These are phyloP conservation scores for Myriangium duriaei DNA, from an alignment of 2,329 filamentous ascomycete genomes.

Conservation along the genomic window DNA sequence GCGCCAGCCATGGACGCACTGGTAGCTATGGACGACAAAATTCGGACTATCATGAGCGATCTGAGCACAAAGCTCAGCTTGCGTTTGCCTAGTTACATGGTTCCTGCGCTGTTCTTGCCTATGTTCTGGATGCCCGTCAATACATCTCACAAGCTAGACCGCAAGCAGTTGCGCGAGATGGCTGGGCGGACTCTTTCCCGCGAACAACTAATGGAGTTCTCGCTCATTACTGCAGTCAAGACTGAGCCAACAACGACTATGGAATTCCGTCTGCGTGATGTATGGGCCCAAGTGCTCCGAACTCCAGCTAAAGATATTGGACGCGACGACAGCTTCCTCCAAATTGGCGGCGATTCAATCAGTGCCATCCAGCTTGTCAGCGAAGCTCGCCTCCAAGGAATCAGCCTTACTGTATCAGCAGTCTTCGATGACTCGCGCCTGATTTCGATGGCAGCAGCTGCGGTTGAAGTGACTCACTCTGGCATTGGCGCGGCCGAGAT, in stretches of 20 bases:
- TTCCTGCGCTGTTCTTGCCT: background rate
- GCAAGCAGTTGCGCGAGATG: slow-evolving; percentile 8
- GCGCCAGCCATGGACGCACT: slow-evolving; percentile 3
- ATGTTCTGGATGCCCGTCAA: slow-evolving; percentile 13
- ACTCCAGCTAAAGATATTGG: slow-evolving; percentile 38
- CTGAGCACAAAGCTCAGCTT: background rate
- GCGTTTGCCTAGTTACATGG: slow-evolving; percentile 23
- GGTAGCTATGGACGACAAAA: background rate
- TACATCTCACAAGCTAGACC: slow-evolving; percentile 22
- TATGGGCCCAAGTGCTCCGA: slow-evolving; percentile 39
- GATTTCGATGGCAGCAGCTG: background rate
- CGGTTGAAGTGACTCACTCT: slow-evolving; percentile 13
- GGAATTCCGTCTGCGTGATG: slow-evolving; percentile 30
- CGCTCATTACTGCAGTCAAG: slow-evolving; percentile 5
- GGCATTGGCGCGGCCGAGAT: background rate
- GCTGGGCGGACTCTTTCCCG: background rate
- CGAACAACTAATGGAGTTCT: background rate
- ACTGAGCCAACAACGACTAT: slow-evolving; percentile 3
- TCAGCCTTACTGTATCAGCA: slow-evolving; percentile 25
- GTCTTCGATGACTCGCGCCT: slow-evolving; percentile 1
- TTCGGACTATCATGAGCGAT: background rate
- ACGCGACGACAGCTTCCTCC: slow-evolving; percentile 47
- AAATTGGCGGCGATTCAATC: slow-evolving; percentile 48
- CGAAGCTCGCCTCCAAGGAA: slow-evolving; percentile 41
- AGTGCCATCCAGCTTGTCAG: slow-evolving; percentile 45